Evolutionary conservation across 257 asterid genomes (phyloP).

Genomic region (Solanum habrochaites): DNA sequence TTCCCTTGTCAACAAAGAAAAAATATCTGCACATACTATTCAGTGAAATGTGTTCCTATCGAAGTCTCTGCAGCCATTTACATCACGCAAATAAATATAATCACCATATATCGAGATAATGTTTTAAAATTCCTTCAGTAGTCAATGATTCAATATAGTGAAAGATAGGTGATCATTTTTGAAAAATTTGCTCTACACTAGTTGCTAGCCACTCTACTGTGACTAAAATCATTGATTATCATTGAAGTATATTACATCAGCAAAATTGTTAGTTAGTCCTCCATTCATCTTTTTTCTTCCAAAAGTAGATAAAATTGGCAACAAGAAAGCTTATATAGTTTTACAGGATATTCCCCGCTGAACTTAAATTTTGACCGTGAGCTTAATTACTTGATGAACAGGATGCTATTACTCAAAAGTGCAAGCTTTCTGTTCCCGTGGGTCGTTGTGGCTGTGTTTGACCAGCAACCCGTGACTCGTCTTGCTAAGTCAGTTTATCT

Average conservation of each 20-base stretch:
- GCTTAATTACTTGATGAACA: neutral
- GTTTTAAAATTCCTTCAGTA: neutral
- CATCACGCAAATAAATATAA: neutral
- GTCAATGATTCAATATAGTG: neutral
- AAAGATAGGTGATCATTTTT: neutral
- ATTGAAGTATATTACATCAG: neutral
- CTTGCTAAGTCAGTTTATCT: neutral
- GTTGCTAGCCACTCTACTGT: neutral
- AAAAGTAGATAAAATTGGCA: neutral
- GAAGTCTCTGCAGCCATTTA: neutral
- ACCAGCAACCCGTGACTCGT: neutral
- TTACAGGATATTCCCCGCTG: neutral
- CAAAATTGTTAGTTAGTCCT: neutral
- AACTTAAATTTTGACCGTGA: neutral
- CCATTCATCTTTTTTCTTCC: neutral
- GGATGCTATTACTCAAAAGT: neutral
- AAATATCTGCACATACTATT: neutral
- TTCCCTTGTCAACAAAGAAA: neutral
- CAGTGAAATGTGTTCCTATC: neutral
- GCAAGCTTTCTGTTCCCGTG: neutral
- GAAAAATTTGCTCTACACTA: neutral
- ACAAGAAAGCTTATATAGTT: neutral
- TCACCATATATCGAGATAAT: neutral
- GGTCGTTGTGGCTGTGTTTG: neutral
- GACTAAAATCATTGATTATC: neutral